A percentile compares a stretch with the other conserved stretches of the same genome.
phyloP scores from a whole-genome alignment of 768 basidiomycete genomes.

The Megacollybia marginata region DNA sequence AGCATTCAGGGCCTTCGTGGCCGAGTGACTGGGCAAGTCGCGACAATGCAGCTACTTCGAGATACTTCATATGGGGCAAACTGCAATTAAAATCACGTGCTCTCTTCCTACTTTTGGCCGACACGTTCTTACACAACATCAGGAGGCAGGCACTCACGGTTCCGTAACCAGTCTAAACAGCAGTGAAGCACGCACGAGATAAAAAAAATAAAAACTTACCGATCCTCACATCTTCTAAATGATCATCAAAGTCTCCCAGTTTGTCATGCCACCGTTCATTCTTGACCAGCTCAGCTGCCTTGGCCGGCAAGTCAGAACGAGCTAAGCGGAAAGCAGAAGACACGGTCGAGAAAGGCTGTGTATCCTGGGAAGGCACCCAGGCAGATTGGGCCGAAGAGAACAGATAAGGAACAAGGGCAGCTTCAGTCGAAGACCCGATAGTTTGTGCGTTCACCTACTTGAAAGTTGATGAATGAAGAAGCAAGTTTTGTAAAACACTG shows the following conservation, averaged over 20 bases:
- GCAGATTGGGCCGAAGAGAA: constrained; percentile 40
- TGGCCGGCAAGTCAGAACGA: constrained; percentile 34
- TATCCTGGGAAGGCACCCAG: constrained; percentile 40
- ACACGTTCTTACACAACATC: too few species aligned
- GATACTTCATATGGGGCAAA: constrained; percentile 66
- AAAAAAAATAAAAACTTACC: constrained; percentile 26
- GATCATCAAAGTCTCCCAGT: constrained; percentile 79
- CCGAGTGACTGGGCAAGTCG: constrained; percentile 73
- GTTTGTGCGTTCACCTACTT: constrained; percentile 54
- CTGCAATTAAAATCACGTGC: too few species aligned
- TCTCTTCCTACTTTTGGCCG: too few species aligned
- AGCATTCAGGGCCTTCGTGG: constrained; percentile 82
- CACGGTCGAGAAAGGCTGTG: constrained; percentile 35
- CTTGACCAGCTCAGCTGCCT: constrained; percentile 42
- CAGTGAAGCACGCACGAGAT: constrained; percentile 11
- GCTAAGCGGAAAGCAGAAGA: constrained; percentile 38
- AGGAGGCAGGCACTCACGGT: constrained; percentile 25
- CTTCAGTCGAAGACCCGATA: constrained; percentile 37
- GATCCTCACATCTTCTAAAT: constrained; percentile 65
- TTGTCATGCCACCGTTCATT: constrained; percentile 43
- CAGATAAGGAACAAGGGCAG: constrained; percentile 34
- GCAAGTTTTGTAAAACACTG: constrained; percentile 15
- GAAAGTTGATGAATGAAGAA: constrained; percentile 5
- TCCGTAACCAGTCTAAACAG: constrained; percentile 37
- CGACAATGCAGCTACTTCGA: constrained; percentile 75